A percentile compares a stretch with the other conserved stretches of the same genome.
Conservation (phyloP, 257 asterid genomes). For the Rehmannia glutinosa region DNA sequence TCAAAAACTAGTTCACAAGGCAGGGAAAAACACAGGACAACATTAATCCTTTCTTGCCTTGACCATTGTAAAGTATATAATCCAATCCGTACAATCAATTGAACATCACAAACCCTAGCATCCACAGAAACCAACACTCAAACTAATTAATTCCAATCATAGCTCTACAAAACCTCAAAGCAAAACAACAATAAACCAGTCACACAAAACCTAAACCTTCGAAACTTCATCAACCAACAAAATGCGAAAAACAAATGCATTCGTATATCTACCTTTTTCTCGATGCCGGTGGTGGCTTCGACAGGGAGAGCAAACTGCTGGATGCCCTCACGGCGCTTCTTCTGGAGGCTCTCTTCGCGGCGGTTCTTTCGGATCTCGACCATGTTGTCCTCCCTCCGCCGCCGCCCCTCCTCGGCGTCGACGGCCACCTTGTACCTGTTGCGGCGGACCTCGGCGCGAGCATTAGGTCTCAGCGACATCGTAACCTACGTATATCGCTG, state of each 20-base stretch:
- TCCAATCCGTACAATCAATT: constrained; percentile 3
- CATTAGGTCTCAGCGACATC: constrained; percentile 84
- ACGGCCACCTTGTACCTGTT: constrained; percentile 87
- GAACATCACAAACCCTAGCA: constrained; percentile 12
- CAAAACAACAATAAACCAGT: too few species aligned
- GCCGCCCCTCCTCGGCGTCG: constrained; percentile 90
- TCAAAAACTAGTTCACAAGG: not conserved
- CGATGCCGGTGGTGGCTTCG: constrained; percentile 38
- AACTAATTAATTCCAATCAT: constrained; percentile 4
- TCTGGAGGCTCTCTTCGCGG: constrained; percentile 83
- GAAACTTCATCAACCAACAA: not conserved
- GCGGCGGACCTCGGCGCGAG: constrained; percentile 75
- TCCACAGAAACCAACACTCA: not conserved
- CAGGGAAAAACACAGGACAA: not conserved
- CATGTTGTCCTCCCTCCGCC: constrained; percentile 92
- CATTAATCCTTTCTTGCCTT: not conserved
- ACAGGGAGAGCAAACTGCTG: constrained; percentile 43
- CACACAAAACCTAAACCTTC: not conserved
- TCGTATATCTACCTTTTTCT: constrained; percentile 47
- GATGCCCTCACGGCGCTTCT: constrained; percentile 91
- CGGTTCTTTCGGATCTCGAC: constrained; percentile 89
- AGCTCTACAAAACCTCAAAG: not conserved
- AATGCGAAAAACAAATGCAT: not conserved
- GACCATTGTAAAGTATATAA: not conserved
- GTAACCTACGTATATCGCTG: not conserved